These are phyloP conservation scores for Curvularia lunata DNA, from an alignment of 2,329 filamentous ascomycete species.

Conservation along the genomic window DNA sequence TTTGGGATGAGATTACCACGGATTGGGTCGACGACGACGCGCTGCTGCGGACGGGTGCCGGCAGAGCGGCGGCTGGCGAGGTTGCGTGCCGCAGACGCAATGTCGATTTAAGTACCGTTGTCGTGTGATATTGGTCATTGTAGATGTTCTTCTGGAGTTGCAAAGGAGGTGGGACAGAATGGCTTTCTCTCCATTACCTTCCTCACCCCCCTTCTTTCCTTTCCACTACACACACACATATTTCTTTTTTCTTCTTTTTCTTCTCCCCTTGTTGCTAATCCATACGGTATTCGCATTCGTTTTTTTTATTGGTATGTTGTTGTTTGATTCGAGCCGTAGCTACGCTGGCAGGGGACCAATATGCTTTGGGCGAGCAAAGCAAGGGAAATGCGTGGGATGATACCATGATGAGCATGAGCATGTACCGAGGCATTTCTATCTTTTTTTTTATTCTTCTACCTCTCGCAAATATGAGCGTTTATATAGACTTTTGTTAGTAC, in stretches of 20 bases:
- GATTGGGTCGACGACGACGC: constrained; percentile 38
- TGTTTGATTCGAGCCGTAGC: too few species aligned
- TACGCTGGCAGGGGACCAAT: too few species aligned
- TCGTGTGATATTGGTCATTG: constrained; percentile 37
- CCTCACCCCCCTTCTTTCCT: too few species aligned
- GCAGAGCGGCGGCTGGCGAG: constrained; percentile 15
- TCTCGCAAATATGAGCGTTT: too few species aligned
- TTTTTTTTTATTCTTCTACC: background rate
- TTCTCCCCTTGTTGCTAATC: background rate
- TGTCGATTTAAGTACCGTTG: constrained; percentile 33
- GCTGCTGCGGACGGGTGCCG: constrained; percentile 17
- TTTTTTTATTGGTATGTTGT: background rate
- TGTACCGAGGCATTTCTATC: background rate
- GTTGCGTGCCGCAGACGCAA: constrained; percentile 31
- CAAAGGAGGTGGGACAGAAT: too few species aligned
- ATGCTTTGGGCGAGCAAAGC: too few species aligned
- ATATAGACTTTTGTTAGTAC: too few species aligned
- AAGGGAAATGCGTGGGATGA: background rate
- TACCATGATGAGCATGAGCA: background rate
- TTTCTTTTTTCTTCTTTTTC: background rate
- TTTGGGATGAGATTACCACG: constrained; percentile 17
- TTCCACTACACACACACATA: background rate
- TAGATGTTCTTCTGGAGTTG: constrained; percentile 27
- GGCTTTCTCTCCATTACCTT: background rate
- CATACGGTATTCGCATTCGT: too few species aligned